A percentile compares a stretch with the other conserved stretches of the same genome.
Conservation (phyloP, 2,329 filamentous ascomycete species). For the Colletotrichum brevisporum region DNA sequence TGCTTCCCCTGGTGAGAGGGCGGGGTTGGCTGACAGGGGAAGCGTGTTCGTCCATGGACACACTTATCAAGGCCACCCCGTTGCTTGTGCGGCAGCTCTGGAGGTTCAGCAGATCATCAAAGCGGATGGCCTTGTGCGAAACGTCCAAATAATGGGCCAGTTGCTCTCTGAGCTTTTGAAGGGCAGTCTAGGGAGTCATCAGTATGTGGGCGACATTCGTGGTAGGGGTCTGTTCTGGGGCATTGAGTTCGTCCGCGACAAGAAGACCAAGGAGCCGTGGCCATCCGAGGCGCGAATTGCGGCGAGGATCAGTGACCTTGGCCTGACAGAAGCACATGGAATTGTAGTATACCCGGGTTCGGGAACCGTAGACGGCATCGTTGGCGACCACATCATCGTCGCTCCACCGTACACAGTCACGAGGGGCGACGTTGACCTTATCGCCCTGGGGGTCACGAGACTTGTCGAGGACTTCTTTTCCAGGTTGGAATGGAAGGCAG, state of each 20-base stretch:
- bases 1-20: slow-evolving; percentile 40
- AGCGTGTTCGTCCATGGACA: slow-evolving; percentile 70
- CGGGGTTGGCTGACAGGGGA: slow-evolving; percentile 24
- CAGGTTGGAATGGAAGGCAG: not conserved
- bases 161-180: slow-evolving; percentile 48
- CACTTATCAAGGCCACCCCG: slow-evolving; percentile 62
- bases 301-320: slow-evolving; percentile 49
- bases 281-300: slow-evolving; percentile 46
- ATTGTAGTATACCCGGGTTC: slow-evolving; percentile 73
- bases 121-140: slow-evolving; percentile 50
- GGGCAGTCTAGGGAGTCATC: slow-evolving; percentile 46
- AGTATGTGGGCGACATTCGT: slow-evolving; percentile 56
- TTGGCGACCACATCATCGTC: slow-evolving; percentile 78
- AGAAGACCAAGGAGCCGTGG: slow-evolving; percentile 54
- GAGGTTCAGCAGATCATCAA: slow-evolving; percentile 55
- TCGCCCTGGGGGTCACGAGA: slow-evolving; percentile 16
- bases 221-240: slow-evolving; percentile 62
- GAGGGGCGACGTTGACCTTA: slow-evolving; percentile 64
- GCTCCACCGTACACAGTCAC: slow-evolving; percentile 78
- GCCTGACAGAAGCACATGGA: slow-evolving; percentile 48
- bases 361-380: slow-evolving; percentile 71
- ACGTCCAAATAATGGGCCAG: slow-evolving; percentile 49
- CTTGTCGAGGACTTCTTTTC: slow-evolving; percentile 62
- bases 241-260: slow-evolving; percentile 60
- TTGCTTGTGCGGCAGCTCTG: slow-evolving; percentile 55